phyloP scores from a whole-genome alignment of 352 stramenopile species.

The Phytophthora niederhauseri region DNA sequence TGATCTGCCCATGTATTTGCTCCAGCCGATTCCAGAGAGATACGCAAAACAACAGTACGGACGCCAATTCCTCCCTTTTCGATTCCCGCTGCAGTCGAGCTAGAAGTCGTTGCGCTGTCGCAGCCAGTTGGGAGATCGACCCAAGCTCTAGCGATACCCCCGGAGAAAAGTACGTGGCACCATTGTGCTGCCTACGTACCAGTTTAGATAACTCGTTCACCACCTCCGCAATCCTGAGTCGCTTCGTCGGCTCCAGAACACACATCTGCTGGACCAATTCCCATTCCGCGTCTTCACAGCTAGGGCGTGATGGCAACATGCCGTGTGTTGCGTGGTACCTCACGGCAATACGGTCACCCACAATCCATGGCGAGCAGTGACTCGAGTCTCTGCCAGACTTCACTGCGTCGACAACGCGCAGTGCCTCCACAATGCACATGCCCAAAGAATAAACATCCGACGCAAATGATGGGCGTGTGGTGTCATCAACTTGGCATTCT shows the following conservation, averaged over 20 bases:
- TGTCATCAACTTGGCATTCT: neutral
- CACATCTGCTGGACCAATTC: neutral
- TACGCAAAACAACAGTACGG: neutral
- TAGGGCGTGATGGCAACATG: neutral
- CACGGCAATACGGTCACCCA: neutral
- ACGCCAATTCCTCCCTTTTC: neutral
- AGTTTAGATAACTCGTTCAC: neutral
- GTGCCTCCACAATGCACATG: constrained; percentile 36
- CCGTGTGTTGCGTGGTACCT: neutral
- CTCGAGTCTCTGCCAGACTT: neutral
- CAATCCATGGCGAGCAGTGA: neutral
- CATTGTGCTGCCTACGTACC: neutral
- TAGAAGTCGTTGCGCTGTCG: neutral
- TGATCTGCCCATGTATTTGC: neutral
- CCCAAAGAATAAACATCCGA: constrained; percentile 31
- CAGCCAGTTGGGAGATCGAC: neutral
- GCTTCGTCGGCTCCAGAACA: neutral
- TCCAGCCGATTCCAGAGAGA: neutral
- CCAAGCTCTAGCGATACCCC: neutral
- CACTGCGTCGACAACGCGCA: neutral
- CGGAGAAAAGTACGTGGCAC: neutral
- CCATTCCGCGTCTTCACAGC: neutral
- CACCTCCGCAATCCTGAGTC: neutral
- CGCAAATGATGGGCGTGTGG: neutral
- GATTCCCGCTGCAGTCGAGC: neutral